Base-by-base conservation (phyloP, 2,329 filamentous ascomycete species). In the Botrytis hyacinthi region DNA sequence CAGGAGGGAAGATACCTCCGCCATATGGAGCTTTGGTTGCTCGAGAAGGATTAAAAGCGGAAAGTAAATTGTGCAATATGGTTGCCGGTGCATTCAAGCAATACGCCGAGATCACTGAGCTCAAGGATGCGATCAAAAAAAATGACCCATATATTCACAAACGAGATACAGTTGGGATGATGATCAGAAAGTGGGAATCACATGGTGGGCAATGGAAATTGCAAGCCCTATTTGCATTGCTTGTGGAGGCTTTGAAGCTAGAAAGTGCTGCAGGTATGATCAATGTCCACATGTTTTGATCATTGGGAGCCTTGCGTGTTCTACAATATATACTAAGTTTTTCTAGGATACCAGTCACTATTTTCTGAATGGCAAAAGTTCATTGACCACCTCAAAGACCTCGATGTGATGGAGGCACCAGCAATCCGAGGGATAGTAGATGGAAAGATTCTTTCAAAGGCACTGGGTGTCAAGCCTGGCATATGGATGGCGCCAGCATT, bases 401-500 rank as follows among this genome's bases (percentile, higher is more conserved):
- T 91, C 48, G 86, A 90, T 74, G 81, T 91, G 16, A 84, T 89
- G 78, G 86, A 90, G 70, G 88, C 86, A 0, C 85, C 88, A 1
- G 84, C 86, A 2, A 80, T 92, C 51, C 90, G 88, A 78, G 86
- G 87, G 8, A 83, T 93, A 37, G 85, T 97, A 48, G 93, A 97
- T 79, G 95, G 96, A 26, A 92, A 88, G 57, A 85, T 91, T 70
- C 87, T 98, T 32, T 88, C 90, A 29, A 87, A 90, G 75, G 89
- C 88, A 6, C 85, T 98, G 5, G 84, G 83, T 29, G 83, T 87
- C n/a, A 90, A 89, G 76, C 91, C 93, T 0, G 94, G 93, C 1
- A 90, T 86, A n/a, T 98, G 95, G 95, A 92, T 97, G 87, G 89
- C 89, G 71, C 86, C 87, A 63, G 94, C 94, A 5, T 84, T 97